Base-by-base conservation (phyloP, 1,284 basidiomycete species). In the Phenoliferia sp. region DNA sequence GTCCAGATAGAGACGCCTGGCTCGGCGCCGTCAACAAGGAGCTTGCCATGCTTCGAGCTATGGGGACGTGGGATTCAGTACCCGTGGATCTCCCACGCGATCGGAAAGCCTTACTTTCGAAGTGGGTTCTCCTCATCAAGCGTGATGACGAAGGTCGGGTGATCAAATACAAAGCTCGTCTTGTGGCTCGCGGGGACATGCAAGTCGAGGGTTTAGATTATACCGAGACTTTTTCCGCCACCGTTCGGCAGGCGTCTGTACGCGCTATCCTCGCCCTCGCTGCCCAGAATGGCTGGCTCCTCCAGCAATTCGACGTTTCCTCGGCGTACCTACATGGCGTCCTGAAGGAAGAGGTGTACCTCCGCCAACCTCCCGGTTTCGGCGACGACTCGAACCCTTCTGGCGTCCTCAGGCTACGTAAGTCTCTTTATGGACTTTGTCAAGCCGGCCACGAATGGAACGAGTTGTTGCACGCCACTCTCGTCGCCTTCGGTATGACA, bases 181-280 rank as follows among this genome's bases (percentile, higher is more conserved):
- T 76, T 5, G 73, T 76, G 9, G 77, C 77, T 10, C 69, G 72
- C 54, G 76, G 76, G 0, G 19, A 29, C 17, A 67, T 63, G 3
- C 82, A 83, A 63, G 66, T 79, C 1, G 77, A 74, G 29, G 81
- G 83, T 0, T 61, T 76, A 19, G 81, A 84, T 65, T 83, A 80
- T 69, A 71, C 74, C 1, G 78, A 81, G 7, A 84, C 82, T 0
- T 81, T 80, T 65, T 79, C 82, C n/a, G 82, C 82, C 0, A 82
- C 81, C 0, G 77, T 77, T 0, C 76, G 77, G 1, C 75, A 80
- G 62, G 74, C 80, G 54, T 80, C 81, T 0, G 76, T 82, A 31
- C 76, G 79, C 0, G 26, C 33, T 34, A 50, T 80, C 1, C n/a
- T 75, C 33, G 50, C 62, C 17, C 34, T 65, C 17, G 70, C 69